Base-by-base conservation (phyloP, 2,329 filamentous ascomycete genomes). In the Metarhizium sp. region DNA sequence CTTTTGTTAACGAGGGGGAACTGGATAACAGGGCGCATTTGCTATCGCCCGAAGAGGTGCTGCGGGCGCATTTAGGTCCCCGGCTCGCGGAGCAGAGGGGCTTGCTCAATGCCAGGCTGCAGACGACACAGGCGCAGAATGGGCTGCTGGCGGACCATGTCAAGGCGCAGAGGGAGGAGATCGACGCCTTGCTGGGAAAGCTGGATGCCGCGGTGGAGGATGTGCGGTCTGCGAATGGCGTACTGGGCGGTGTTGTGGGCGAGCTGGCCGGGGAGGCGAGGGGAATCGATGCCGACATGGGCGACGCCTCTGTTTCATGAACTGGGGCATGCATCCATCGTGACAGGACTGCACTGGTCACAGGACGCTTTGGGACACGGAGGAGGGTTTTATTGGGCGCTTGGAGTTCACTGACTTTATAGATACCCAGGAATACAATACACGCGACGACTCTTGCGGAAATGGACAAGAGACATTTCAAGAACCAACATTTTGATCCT, bases 91-190 rank as follows among this genome's bases (percentile, higher is more conserved):
- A 74, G 16, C 79, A 84, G 64, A 77, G 78, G 54, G 76, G 75
- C 2, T 76, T 78, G 61, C 76, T 86, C 58, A 81, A 81, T 63
- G 80, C 79, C 8, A 73, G 72, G 50, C 70, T 86, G 38, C 78
- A 80, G 63, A 81, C 79, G 25, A 74, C 74, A 47, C 80, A 84
- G 64, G 72, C 75, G 16, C 75, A 78, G 62, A 86, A 86, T 64
- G 76, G 78, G 14, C 71, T 68, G 6, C 69, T 85, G 18, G 78
- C 75, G 56, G 74, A 75, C 47, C 75, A 77, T 54, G 72, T 86
- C 13, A 67, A 70, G 52, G 68, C 65, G 45, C 83, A 86, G 72
- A 74, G 80, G 58, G 69, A 68, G 2, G 81, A 85, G 68, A 77
- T 83, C 40, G 76, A 76, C 54, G 67, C 66, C 20, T 69, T 86